Conservation (phyloP, 768 basidiomycete genomes). For the Leccinum disarticulatum region DNA sequence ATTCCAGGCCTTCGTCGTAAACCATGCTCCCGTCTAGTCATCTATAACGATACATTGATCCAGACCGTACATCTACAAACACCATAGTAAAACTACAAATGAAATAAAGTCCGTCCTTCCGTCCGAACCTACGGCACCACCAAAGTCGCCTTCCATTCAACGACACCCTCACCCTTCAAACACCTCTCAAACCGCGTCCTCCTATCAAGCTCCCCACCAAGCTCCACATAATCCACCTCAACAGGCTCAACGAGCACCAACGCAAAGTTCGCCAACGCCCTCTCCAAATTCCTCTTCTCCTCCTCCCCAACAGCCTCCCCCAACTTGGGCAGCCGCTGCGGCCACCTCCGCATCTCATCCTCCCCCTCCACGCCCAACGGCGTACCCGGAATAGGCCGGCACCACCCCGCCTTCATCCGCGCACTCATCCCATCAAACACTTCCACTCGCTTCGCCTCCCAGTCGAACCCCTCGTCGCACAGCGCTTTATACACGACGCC, state of each 20-base stretch:
- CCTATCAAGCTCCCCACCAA: slow-evolving; percentile 55
- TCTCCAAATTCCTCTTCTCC: slow-evolving; percentile 47
- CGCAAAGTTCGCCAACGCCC: slow-evolving; percentile 66
- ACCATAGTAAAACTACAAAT: no score
- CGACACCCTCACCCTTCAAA: slow-evolving; percentile 25
- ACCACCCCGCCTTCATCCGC: slow-evolving; percentile 71
- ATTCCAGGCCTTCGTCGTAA: no score
- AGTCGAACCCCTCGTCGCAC: slow-evolving; percentile 39
- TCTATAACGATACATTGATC: no score
- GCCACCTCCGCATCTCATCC: slow-evolving; percentile 65
- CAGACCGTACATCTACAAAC: no score
- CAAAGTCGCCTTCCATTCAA: slow-evolving; percentile 58
- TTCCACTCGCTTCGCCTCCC: slow-evolving; percentile 64
- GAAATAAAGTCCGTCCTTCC: no score
- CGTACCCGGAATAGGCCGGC: slow-evolving; percentile 64
- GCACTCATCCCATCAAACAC: slow-evolving; percentile 60
- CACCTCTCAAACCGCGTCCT: slow-evolving; percentile 54
- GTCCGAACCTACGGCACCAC: slow-evolving; percentile 52
- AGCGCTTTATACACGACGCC: slow-evolving; percentile 36
- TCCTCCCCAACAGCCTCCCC: slow-evolving; percentile 44
- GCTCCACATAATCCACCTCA: slow-evolving; percentile 67
- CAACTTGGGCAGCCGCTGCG: slow-evolving; percentile 49
- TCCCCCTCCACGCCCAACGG: slow-evolving; percentile 44
- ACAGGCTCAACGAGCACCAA: slow-evolving; percentile 69
- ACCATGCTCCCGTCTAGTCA: no score